Evolutionary conservation across 768 basidiomycete genomes (phyloP), one percentile per base, ranked within the genome.

Genomic region (Hemileccinum impolitum): DNA sequence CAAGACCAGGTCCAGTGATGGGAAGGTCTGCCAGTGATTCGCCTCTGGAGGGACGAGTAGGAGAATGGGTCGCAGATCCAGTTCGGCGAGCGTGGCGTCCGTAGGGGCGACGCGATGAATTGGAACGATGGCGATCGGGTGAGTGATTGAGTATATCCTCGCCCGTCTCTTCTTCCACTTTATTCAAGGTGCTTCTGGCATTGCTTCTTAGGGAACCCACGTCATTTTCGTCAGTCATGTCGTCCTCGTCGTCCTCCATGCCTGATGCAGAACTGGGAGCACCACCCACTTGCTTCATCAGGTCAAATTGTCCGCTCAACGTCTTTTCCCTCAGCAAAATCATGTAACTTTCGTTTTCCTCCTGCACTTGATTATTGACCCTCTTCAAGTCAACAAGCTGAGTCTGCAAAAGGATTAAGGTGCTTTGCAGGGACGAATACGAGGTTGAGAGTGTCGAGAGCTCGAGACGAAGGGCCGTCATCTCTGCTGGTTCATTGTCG

Each of bases 321-420:
- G 96, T 97, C 72, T 81, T 85, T 71, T 98, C 94, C 53, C 90
- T 77, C 21, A 98, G 72, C 34, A 99, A 77, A 53, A 94, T 90
- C 79, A 95, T 92, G 72, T 93, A 99, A 43, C 90, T 90, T 69
- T 96, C 94, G 66, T 97, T 99, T 59, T 98, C 94, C 67, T 98
- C 94, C 68, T 94, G 91, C 35, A 93, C 67, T 54, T 87, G 82
- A 55, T 85, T 79, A 65, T 96, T 96, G 52, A 94, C 86, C 47
- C 88, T 75, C 69, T 93, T 90, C 45, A 97, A 70, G 61, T 97
- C 94, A 30, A 85, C 74, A 11, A 96, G 75, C 61, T 97, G 93
- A 3, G 81, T 79, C 65, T 90, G 88, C 36, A 94, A 73, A 31
- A 93, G 81, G n/a, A 87, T 76, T 10, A 94, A 74, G 25, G 92